Conservation (phyloP, 2,329 filamentous ascomycete genomes). For the Capronia americana region DNA sequence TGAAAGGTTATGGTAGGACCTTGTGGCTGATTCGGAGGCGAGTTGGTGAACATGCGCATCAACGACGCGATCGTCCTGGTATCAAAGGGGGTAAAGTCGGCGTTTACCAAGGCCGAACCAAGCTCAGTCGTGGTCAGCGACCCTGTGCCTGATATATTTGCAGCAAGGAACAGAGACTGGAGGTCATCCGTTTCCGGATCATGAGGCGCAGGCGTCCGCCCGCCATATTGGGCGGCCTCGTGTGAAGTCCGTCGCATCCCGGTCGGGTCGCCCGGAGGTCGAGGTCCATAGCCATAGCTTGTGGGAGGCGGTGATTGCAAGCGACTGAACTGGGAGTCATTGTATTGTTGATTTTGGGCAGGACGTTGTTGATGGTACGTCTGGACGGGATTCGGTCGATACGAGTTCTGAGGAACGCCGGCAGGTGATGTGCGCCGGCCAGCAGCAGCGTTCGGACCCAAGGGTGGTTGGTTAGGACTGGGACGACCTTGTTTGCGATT, state of each 20-base stretch:
- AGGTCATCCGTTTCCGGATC: constrained; percentile 66
- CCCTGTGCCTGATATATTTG: constrained; percentile 79
- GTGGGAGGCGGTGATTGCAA: constrained; percentile 51
- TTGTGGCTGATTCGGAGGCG: constrained; percentile 34
- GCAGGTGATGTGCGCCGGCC: constrained; percentile 40
- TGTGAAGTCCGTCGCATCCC: constrained; percentile 42
- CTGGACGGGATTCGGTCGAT: constrained; percentile 32
- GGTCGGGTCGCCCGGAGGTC: constrained; percentile 37
- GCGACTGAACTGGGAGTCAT: constrained; percentile 32
- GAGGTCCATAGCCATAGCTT: constrained; percentile 59
- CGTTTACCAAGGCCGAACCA: constrained; percentile 89
- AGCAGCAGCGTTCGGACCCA: constrained; percentile 35
- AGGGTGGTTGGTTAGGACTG: constrained; percentile 39
- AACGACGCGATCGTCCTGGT: constrained; percentile 95
- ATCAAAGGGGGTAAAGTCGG: constrained; percentile 94
- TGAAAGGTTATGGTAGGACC: constrained; percentile 88
- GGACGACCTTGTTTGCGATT: constrained; percentile 33
- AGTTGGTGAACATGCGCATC: constrained; percentile 86
- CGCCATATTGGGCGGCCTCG: constrained; percentile 51
- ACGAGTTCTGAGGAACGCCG: constrained; percentile 24
- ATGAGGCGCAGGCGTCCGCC: constrained; percentile 46
- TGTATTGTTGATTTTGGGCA: constrained; percentile 29
- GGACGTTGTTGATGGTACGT: constrained; percentile 31
- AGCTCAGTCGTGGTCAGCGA: constrained; percentile 86
- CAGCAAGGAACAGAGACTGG: constrained; percentile 84